A percentile compares a stretch with the other conserved stretches of the same genome.
phyloP scores from a whole-genome alignment of 2,329 filamentous ascomycete genomes.

The Colletotrichum filicis region DNA sequence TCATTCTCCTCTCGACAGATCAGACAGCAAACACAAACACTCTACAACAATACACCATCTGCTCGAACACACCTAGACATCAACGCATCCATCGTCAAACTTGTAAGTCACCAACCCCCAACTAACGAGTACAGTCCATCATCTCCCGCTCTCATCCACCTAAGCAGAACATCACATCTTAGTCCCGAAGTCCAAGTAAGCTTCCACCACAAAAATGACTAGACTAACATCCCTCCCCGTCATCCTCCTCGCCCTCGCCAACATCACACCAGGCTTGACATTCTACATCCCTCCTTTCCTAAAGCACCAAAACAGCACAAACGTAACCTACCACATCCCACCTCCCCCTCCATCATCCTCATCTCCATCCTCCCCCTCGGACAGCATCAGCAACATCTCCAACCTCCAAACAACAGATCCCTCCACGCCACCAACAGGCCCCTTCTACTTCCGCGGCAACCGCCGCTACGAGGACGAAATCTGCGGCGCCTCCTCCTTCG shows the following conservation, averaged over 20 bases:
- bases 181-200: background rate
- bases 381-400: background rate
- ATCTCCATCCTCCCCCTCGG: background rate
- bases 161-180: too few species aligned
- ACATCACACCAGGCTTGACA: background rate
- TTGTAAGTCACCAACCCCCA: slow-evolving; percentile 12
- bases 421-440: background rate
- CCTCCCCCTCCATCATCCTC: background rate
- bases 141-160: background rate
- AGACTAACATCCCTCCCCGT: background rate
- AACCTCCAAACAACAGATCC: background rate
- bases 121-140: slow-evolving; percentile 15
- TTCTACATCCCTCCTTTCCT: background rate
- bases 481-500: slow-evolving; percentile 17
- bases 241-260: background rate
- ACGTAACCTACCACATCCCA: background rate
- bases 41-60: background rate
- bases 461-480: background rate
- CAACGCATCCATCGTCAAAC: background rate
- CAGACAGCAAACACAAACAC: background rate
- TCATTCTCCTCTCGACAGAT: background rate
- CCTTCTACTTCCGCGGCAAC: slow-evolving; percentile 1
- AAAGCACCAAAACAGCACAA: slow-evolving; percentile 4
- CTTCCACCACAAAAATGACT: background rate
- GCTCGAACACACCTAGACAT: background rate